Evolutionary conservation across 1,139 yeast species (phyloP).

Genomic region (Geotrichum fermentans): DNA sequence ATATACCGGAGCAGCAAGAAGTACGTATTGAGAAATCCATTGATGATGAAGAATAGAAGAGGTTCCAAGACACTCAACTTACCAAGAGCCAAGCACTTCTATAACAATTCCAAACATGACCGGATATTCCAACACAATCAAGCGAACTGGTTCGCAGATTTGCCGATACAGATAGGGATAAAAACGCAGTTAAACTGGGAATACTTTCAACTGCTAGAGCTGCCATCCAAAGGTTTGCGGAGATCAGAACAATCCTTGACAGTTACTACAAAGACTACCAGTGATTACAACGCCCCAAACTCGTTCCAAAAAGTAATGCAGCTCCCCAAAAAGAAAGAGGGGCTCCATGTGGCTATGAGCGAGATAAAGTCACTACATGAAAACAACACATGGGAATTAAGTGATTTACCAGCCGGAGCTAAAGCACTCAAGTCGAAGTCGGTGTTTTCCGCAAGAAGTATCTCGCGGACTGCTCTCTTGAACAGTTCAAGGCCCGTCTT

Average conservation of each 20-base stretch:
- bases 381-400: not conserved
- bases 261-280: not conserved
- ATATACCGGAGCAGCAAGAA: not conserved
- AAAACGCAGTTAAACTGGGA: not conserved
- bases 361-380: not conserved
- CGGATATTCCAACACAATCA: not conserved
- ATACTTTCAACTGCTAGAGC: not conserved
- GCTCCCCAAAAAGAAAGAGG: not conserved
- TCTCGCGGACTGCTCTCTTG: slow-evolving; percentile 15
- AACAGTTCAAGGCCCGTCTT: slow-evolving; percentile 26
- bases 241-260: too few relatives aligned
- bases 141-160: not conserved
- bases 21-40: not conserved
- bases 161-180: not conserved
- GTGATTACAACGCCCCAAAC: not conserved
- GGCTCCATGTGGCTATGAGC: not conserved
- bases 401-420: not conserved
- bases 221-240: not conserved
- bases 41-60: not conserved
- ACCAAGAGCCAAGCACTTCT: too few relatives aligned
- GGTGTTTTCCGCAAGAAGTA: slow-evolving; percentile 24
- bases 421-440: slow-evolving; percentile 16
- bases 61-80: too few relatives aligned
- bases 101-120: not conserved
- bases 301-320: not conserved